phyloP scores from a whole-genome alignment of 2,329 filamentous ascomycete species.

The Paecilomyces niveus region DNA sequence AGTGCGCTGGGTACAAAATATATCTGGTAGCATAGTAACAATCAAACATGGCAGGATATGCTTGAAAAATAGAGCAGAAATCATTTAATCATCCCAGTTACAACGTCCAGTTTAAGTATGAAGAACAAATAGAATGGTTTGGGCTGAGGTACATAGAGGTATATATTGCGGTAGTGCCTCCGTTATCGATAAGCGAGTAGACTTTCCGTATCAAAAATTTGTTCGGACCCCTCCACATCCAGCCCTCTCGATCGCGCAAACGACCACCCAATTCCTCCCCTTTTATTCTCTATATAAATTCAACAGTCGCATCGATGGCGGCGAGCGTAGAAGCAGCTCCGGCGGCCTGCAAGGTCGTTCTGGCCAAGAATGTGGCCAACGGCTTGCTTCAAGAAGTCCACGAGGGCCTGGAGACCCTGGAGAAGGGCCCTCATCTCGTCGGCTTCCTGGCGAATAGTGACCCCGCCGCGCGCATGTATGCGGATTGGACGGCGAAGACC shows the following conservation, averaged over 20 bases:
- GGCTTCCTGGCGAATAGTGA: constrained; percentile 91
- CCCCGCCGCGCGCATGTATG: constrained; percentile 85
- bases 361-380: constrained; percentile 82
- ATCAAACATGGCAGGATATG: too few species aligned
- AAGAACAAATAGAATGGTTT: too few species aligned
- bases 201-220: constrained; percentile 22
- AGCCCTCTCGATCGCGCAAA: not conserved
- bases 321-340: constrained; percentile 19
- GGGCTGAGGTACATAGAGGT: not conserved
- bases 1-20: too few species aligned
- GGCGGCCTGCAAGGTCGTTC: constrained; percentile 78
- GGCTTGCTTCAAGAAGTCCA: constrained; percentile 70
- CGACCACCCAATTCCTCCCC: not conserved
- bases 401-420: constrained; percentile 64
- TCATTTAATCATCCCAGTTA: too few species aligned
- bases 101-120: too few species aligned
- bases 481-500: constrained; percentile 95
- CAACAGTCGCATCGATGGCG: constrained; percentile 19
- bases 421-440: constrained; percentile 69
- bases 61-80: too few species aligned
- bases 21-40: too few species aligned
- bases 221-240: constrained; percentile 11
- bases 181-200: constrained; percentile 34
- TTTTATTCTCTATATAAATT: constrained; percentile 2
- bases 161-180: constrained; percentile 1